A percentile compares a stretch with the other conserved stretches of the same genome.
Conservation (phyloP, 73 alveolate genomes). For the Tetrahymena thermophila region DNA sequence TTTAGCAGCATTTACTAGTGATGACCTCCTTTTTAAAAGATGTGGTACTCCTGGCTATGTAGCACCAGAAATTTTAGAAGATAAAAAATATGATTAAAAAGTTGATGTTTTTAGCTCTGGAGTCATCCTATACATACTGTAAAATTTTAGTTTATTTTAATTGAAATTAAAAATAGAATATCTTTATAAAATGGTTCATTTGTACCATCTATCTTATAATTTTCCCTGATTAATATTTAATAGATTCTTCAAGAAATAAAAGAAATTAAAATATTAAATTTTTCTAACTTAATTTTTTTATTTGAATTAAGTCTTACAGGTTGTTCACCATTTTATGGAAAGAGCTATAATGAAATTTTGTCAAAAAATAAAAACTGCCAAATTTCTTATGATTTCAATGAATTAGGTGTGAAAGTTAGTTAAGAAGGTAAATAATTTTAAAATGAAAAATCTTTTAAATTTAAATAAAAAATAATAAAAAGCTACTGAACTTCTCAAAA, state of each 20-base stretch:
- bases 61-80: constrained; percentile 94
- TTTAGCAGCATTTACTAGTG: constrained; percentile 28
- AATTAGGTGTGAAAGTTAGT: not conserved
- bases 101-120: constrained; percentile 45
- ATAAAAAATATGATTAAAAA: constrained; percentile 25
- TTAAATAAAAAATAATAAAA: not conserved
- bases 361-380: not conserved
- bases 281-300: not conserved
- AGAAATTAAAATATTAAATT: not conserved
- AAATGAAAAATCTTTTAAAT: not conserved
- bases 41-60: constrained; percentile 98
- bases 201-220: no score
- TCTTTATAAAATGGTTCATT: no score
- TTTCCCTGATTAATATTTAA: no score
- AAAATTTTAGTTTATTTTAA: not conserved
- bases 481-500: constrained; percentile 21
- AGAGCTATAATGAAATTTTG: not conserved
- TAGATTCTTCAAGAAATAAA: no score
- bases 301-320: not conserved
- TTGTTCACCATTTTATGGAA: not conserved
- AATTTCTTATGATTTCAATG: not conserved
- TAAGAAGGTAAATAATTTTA: not conserved
- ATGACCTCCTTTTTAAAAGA: constrained; percentile 12
- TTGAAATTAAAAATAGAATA: no score
- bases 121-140: constrained; percentile 33